Evolutionary conservation across 2,329 filamentous ascomycete genomes (phyloP).

Genomic region (Talaromyces sp.): DNA sequence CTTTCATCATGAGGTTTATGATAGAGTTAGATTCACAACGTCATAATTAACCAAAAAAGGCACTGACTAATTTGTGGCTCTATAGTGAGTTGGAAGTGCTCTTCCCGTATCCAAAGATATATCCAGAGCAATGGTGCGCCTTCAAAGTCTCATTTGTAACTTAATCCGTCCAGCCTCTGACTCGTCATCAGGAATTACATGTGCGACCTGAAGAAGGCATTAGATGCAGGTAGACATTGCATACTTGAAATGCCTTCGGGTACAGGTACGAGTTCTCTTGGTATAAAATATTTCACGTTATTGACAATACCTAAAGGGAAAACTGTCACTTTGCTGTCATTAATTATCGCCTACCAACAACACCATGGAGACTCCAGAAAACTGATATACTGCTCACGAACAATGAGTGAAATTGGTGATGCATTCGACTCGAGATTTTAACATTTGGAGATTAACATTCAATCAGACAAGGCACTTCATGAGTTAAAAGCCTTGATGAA

Average conservation of each 20-base stretch:
- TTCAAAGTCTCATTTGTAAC: not conserved
- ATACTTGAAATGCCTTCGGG: slow-evolving; percentile 99
- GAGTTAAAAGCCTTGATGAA: slow-evolving; percentile 93
- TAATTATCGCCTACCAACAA: slow-evolving; percentile 96
- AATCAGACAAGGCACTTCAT: slow-evolving; percentile 76
- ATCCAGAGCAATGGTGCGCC: slow-evolving; percentile 55
- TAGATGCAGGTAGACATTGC: slow-evolving; percentile 91
- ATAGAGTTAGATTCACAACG: slow-evolving; percentile 54
- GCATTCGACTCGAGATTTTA: not conserved
- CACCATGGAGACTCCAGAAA: slow-evolving; percentile 90
- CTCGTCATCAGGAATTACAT: slow-evolving; percentile 49
- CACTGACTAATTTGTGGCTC: not conserved
- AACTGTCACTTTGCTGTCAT: slow-evolving; percentile 87
- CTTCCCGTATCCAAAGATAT: slow-evolving; percentile 70
- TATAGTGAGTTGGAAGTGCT: slow-evolving; percentile 62
- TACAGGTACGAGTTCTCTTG: slow-evolving; percentile 53
- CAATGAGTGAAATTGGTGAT: slow-evolving; percentile 84
- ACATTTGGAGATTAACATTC: not conserved
- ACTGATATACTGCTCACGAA: slow-evolving; percentile 97
- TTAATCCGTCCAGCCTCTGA: slow-evolving; percentile 1
- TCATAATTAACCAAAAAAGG: not conserved
- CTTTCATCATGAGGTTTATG: slow-evolving; percentile 66
- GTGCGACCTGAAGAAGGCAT: slow-evolving; percentile 80
- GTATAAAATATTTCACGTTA: not conserved
- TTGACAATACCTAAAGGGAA: slow-evolving; percentile 44